A percentile compares a stretch with the other conserved stretches of the same genome.
phyloP scores from a whole-genome alignment of 2,329 filamentous ascomycete genomes.

The Ilyonectria mors-panacis region DNA sequence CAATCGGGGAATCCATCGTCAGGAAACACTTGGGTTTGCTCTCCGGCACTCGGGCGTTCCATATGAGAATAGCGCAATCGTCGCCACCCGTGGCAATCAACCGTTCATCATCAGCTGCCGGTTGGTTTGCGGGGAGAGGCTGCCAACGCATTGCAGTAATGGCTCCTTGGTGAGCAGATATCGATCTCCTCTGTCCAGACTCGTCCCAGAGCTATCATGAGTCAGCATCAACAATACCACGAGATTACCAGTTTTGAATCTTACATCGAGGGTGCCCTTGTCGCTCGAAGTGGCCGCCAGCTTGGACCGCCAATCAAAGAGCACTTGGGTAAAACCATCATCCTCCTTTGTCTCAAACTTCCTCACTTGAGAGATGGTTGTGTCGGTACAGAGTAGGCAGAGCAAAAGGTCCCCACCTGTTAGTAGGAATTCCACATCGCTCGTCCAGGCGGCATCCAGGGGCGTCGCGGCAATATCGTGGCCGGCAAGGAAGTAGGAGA shows the following conservation, averaged over 20 bases:
- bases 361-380: slow-evolving; percentile 61
- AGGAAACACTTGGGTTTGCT: slow-evolving; percentile 71
- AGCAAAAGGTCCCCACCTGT: slow-evolving; percentile 70
- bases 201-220: slow-evolving; percentile 67
- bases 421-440: slow-evolving; percentile 70
- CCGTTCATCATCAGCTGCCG: slow-evolving; percentile 63
- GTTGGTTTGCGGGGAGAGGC: slow-evolving; percentile 60
- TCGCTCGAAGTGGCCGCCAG: slow-evolving; percentile 73
- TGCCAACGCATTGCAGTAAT: slow-evolving; percentile 75
- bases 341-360: slow-evolving; percentile 69
- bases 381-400: slow-evolving; percentile 63
- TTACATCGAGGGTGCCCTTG: slow-evolving; percentile 73
- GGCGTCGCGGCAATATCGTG: slow-evolving; percentile 67
- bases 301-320: slow-evolving; percentile 69
- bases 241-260: slow-evolving; percentile 42
- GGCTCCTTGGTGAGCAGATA: slow-evolving; percentile 71
- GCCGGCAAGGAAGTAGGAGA: slow-evolving; percentile 63
- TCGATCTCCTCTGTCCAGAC: slow-evolving; percentile 67
- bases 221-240: slow-evolving; percentile 33
- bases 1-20: slow-evolving; percentile 72
- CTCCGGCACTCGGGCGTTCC: slow-evolving; percentile 71
- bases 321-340: slow-evolving; percentile 68
- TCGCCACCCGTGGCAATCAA: slow-evolving; percentile 74
- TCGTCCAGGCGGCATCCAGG: slow-evolving; percentile 73
- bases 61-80: slow-evolving; percentile 74